These are phyloP conservation scores for Russula sp. DNA, from an alignment of 768 basidiomycete species.

Conservation along the genomic window DNA sequence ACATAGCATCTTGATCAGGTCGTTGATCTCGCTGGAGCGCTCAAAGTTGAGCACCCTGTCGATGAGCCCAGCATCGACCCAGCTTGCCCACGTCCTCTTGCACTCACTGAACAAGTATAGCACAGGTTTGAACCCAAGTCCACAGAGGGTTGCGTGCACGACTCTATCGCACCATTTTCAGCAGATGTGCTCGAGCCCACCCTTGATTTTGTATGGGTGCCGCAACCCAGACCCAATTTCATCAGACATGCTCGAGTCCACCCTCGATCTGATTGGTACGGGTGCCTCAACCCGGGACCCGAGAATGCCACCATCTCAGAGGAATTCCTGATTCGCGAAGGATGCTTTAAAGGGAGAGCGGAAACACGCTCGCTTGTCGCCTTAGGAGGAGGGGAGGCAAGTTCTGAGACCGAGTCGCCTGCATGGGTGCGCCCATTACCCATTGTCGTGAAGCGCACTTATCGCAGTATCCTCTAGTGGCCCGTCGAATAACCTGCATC, in stretches of 20 bases:
- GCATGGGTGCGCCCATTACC: neutral
- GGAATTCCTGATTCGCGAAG: constrained; percentile 29
- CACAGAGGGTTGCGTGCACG: neutral
- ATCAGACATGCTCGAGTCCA: too few species aligned
- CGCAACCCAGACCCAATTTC: too few species aligned
- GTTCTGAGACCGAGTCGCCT: neutral
- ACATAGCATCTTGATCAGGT: neutral
- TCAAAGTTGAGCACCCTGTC: neutral
- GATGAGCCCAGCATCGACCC: neutral
- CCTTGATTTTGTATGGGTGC: constrained; percentile 31
- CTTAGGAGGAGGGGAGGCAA: neutral
- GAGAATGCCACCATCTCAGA: constrained; percentile 35
- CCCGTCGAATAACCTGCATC: constrained; percentile 71
- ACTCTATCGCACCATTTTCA: constrained; percentile 6
- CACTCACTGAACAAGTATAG: neutral
- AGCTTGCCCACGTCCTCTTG: neutral
- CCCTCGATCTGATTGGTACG: too few species aligned
- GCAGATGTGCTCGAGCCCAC: neutral
- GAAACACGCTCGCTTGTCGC: constrained; percentile 10
- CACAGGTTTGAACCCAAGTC: neutral
- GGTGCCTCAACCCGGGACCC: too few species aligned
- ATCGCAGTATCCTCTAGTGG: constrained; percentile 37
- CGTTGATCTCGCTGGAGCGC: neutral
- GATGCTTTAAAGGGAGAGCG: constrained; percentile 23
- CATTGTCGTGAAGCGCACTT: too few species aligned